phyloP scores from a whole-genome alignment of 352 stramenopile species.

The Globisporangium nagaii region DNA sequence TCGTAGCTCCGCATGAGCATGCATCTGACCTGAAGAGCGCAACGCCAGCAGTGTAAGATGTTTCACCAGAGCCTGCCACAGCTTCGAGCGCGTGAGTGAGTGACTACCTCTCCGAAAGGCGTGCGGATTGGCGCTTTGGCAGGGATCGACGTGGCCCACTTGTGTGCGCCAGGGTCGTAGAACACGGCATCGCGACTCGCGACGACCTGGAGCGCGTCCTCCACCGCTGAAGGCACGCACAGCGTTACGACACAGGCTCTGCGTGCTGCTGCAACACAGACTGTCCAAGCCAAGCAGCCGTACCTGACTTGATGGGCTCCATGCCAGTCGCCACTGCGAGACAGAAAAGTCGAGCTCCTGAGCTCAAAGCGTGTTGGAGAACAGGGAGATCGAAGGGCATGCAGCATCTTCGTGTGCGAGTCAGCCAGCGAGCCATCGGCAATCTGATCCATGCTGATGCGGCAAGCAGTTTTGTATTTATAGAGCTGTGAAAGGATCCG shows the following conservation, averaged over 20 bases:
- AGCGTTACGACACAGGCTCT: not conserved
- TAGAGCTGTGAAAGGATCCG: no score
- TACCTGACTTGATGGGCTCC: constrained; percentile 2
- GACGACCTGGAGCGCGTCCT: constrained; percentile 46
- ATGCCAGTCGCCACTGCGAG: not conserved
- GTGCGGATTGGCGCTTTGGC: constrained; percentile 36
- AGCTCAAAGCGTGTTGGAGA: not conserved
- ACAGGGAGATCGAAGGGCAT: no score
- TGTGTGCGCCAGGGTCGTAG: constrained; percentile 29
- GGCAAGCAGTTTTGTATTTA: no score
- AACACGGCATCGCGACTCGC: constrained; percentile 43
- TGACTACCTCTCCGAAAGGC: constrained; percentile 38
- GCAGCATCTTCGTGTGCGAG: no score
- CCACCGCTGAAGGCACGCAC: constrained; percentile 26
- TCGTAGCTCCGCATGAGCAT: constrained; percentile 37
- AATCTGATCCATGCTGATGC: no score
- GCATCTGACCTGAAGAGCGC: constrained; percentile 23
- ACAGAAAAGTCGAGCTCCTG: not conserved
- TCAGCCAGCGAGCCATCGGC: no score
- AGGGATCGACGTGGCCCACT: constrained; percentile 41
- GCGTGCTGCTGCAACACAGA: not conserved
- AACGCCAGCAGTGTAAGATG: no score
- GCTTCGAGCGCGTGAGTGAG: no score
- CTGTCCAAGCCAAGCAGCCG: no score
- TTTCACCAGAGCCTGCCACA: no score